Percentiles rank a stretch among this genome's conserved stretches.
These are phyloP conservation scores for Dactylellina parvicollis DNA, from an alignment of 2,329 filamentous ascomycete genomes.

Conservation along the genomic window DNA sequence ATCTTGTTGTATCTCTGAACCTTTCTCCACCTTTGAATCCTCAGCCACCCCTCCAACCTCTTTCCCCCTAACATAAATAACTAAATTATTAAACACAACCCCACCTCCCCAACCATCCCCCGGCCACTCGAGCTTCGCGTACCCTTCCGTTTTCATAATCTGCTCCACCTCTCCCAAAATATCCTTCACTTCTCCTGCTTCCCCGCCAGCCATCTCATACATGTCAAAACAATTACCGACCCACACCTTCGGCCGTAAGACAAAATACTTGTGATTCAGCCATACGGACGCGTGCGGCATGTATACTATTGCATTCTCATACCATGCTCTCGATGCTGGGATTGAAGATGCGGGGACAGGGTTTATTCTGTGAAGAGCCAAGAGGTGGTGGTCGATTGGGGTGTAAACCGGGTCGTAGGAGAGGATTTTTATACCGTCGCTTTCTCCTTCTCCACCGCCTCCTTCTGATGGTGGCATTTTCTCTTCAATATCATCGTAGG, in stretches of 20 bases:
- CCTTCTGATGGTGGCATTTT: neutral
- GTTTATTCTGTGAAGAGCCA: slow-evolving; percentile 1
- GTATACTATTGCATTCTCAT: slow-evolving; percentile 30
- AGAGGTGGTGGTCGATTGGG: slow-evolving; percentile 7
- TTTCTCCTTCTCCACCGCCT: too few relatives aligned
- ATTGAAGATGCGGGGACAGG: neutral
- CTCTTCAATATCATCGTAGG: too few relatives aligned
- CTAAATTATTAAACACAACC: slow-evolving; percentile 45
- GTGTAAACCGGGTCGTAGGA: slow-evolving; percentile 50
- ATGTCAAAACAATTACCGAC: slow-evolving; percentile 42
- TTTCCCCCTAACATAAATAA: slow-evolving; percentile 33
- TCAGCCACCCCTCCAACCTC: neutral
- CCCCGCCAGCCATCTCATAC: slow-evolving; percentile 16
- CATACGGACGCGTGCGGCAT: slow-evolving; percentile 52
- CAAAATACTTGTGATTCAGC: slow-evolving; percentile 47
- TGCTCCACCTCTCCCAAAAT: slow-evolving; percentile 18
- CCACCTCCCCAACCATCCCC: slow-evolving; percentile 44
- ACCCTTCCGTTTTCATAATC: slow-evolving; percentile 17
- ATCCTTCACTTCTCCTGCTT: neutral
- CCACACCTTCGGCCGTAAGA: slow-evolving; percentile 33
- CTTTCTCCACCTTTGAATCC: too few relatives aligned
- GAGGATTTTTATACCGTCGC: neutral
- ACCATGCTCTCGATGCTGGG: slow-evolving; percentile 12
- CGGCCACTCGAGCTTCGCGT: slow-evolving; percentile 36
- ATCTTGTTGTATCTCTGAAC: too few relatives aligned